phyloP scores from a whole-genome alignment of 495 filamentous ascomycete genomes.

The Aspergillus ostianus region DNA sequence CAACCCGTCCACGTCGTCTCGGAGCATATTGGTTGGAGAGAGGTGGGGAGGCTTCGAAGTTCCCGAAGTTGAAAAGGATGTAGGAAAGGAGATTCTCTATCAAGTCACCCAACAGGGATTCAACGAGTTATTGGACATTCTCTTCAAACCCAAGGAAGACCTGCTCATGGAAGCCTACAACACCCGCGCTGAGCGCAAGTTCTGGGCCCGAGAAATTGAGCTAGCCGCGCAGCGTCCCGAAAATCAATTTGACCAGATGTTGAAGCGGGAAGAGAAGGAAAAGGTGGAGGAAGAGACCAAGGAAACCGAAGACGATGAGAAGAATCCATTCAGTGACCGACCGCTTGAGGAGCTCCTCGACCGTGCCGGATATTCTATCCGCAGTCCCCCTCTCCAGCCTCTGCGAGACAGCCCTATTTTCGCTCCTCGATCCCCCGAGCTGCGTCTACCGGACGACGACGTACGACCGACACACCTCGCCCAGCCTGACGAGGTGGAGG shows the following conservation, averaged over 20 bases:
- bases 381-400: slow-evolving; percentile 23
- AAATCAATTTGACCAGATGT: slow-evolving; percentile 12
- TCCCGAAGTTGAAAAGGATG: slow-evolving; percentile 75
- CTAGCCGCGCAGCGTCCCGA: slow-evolving; percentile 34
- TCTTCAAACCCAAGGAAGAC: slow-evolving; percentile 82
- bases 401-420: slow-evolving; percentile 22
- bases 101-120: slow-evolving; percentile 86
- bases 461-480: slow-evolving; percentile 28
- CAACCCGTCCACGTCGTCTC: slow-evolving; percentile 76
- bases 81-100: slow-evolving; percentile 85
- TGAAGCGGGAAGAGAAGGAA: not conserved
- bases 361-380: slow-evolving; percentile 48
- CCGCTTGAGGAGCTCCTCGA: slow-evolving; percentile 51
- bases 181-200: slow-evolving; percentile 60
- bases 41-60: slow-evolving; percentile 82
- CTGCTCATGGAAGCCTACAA: slow-evolving; percentile 65
- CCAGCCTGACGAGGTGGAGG: slow-evolving; percentile 17
- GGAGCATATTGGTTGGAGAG: slow-evolving; percentile 69
- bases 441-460: slow-evolving; percentile 24
- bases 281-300: slow-evolving; percentile 16
- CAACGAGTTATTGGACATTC: slow-evolving; percentile 82
- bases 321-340: slow-evolving; percentile 18
- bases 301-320: slow-evolving; percentile 24
- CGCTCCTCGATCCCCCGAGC: slow-evolving; percentile 21
- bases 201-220: slow-evolving; percentile 53